Conservation (phyloP, 2,329 filamentous ascomycete species). For the Trichoderma sp. region DNA sequence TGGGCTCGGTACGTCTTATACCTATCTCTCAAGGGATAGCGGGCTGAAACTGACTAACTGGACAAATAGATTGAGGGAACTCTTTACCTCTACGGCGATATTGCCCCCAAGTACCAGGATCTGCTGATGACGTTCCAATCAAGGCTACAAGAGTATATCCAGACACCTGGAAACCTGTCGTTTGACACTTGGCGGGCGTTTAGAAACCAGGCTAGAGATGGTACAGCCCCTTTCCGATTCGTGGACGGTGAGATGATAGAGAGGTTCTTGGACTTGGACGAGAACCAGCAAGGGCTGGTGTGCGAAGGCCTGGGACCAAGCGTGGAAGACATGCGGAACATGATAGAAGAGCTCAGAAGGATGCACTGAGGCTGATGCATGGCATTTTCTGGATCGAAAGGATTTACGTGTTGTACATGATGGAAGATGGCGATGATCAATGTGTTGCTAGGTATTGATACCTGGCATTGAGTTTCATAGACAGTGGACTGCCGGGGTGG, state of each 20-base stretch:
- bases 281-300: slow-evolving; percentile 53
- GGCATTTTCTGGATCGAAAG: not conserved
- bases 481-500: not conserved
- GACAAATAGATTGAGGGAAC: slow-evolving; percentile 73
- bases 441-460: not conserved
- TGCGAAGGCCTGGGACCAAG: slow-evolving; percentile 57
- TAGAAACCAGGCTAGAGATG: slow-evolving; percentile 68
- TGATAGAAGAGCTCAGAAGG: slow-evolving; percentile 61
- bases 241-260: slow-evolving; percentile 92
- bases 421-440: not conserved
- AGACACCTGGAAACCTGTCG: slow-evolving; percentile 68
- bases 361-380: slow-evolving; percentile 49
- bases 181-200: slow-evolving; percentile 84
- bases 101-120: slow-evolving; percentile 70
- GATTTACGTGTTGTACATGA: not conserved
- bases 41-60: not conserved
- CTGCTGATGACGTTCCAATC: slow-evolving; percentile 79
- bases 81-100: slow-evolving; percentile 84
- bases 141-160: slow-evolving; percentile 64
- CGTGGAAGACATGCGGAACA: slow-evolving; percentile 60
- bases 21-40: not conserved
- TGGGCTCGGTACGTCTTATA: slow-evolving; percentile 69
- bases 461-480: not conserved
- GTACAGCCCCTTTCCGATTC: slow-evolving; percentile 79
- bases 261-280: slow-evolving; percentile 70